Evolutionary conservation across 345 rosid genomes (phyloP), one percentile per base, ranked within the genome.

Genomic region (Heritiera fomes): DNA sequence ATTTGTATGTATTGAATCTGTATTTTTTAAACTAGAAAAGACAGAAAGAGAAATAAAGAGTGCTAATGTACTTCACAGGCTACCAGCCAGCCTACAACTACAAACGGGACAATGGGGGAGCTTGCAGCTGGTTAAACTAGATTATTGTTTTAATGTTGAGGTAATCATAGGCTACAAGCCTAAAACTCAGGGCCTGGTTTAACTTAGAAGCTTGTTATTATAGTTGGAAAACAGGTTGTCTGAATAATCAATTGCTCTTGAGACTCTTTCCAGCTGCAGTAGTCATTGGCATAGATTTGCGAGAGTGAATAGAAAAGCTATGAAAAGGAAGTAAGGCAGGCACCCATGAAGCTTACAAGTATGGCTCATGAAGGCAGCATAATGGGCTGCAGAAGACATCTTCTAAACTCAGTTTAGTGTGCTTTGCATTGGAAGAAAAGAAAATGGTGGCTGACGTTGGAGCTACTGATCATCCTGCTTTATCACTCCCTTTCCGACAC

Each of bases 171-270:
- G 46, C 6, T 64, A 34, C 14, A 43, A 6, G 38, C 73, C 38
- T 45, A 23, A 45, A 45, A 12, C 55, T 68, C 38, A 45, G 52
- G 34, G 46, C 55, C 34, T 20, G 71, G 67, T 7, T 15, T 62
- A 30, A 14, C 6, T 62, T 62, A 32, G 17, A 32, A 32, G 67
- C 67, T 13, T 30, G 32, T 30, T 17, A 4, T 46, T 20, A 10
- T 20, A 68, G 18, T 68, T 68, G 34, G 53, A 46, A 68, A 18
- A 41, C 71, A 67, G 71, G 15, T 67, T 67, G 50, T 41, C 18
- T 32, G 8, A 62, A 13, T 63, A 61, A 61, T 61, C 9, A 13
- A 12, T 32, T 63, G n/a, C 6, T 28, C 65, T 23, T 59, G n/a
- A 23, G 20, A 58, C 28, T 50, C 59, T 53, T 52, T 53, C 20